These are phyloP conservation scores for Phytopythium ostracodes DNA, from an alignment of 352 stramenopile genomes.

Conservation along the genomic window DNA sequence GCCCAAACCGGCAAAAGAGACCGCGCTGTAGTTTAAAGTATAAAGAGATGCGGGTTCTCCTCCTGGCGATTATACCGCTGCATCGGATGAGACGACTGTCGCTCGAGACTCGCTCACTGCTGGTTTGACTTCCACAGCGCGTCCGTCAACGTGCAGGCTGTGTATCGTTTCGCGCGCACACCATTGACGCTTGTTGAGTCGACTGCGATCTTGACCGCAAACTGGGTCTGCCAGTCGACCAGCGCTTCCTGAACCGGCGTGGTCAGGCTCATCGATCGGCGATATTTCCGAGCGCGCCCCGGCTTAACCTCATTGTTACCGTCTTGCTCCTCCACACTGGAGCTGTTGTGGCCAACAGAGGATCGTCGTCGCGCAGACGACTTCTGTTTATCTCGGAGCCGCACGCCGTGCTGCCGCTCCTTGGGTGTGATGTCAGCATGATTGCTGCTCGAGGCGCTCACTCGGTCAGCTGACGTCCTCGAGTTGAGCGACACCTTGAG, in stretches of 20 bases:
- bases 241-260: not conserved
- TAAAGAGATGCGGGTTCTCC: no score
- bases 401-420: not conserved
- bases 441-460: constrained; percentile 5
- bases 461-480: not conserved
- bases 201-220: not conserved
- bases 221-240: not conserved
- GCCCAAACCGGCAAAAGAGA: no score
- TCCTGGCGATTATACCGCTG: no score
- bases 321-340: not conserved
- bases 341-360: not conserved
- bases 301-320: not conserved
- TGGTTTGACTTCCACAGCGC: constrained; percentile 10
- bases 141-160: constrained; percentile 9
- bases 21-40: not conserved
- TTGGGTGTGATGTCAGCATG: not conserved
- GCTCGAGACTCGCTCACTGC: not conserved
- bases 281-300: not conserved
- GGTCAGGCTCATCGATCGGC: not conserved
- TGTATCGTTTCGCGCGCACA: not conserved
- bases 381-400: not conserved
- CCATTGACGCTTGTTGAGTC: not conserved
- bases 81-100: not conserved
- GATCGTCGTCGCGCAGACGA: not conserved
- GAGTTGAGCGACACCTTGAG: constrained; percentile 3